phyloP scores from a whole-genome alignment of 805 yeast genomes.

The Saccharomycopsis sp. region DNA sequence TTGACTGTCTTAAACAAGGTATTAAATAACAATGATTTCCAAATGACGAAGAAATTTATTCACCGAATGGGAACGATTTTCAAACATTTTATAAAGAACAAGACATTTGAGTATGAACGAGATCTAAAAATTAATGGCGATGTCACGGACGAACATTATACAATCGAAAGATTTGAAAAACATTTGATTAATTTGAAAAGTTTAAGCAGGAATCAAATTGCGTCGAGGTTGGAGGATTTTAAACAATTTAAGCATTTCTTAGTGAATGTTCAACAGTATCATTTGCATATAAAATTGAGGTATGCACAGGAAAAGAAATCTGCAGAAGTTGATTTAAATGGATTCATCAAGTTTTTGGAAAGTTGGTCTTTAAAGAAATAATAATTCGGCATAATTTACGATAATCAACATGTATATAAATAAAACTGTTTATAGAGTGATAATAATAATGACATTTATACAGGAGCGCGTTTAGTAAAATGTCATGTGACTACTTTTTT shows the following conservation, averaged over 20 bases:
- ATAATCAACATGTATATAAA: too few relatives aligned
- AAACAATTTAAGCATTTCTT: background rate
- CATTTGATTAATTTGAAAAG: background rate
- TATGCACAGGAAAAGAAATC: background rate
- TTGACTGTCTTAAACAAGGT: background rate
- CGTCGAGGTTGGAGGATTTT: background rate
- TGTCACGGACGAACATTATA: background rate
- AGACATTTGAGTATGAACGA: background rate
- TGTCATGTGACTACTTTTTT: too few relatives aligned
- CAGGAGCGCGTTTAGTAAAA: too few relatives aligned
- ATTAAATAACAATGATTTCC: slow-evolving; percentile 3
- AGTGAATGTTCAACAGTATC: background rate
- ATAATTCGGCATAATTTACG: too few relatives aligned
- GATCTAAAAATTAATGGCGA: background rate
- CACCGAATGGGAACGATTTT: background rate
- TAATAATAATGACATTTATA: too few relatives aligned
- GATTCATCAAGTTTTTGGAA: background rate
- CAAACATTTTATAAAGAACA: background rate
- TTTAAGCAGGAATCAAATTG: background rate
- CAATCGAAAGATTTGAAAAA: background rate
- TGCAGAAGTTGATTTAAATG: background rate
- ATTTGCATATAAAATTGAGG: background rate
- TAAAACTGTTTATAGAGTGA: too few relatives aligned
- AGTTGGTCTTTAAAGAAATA: background rate
- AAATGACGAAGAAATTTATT: background rate